Evolutionary conservation across 169 alveolate species (phyloP).

Genomic region (Eimeria falciformis): DNA sequence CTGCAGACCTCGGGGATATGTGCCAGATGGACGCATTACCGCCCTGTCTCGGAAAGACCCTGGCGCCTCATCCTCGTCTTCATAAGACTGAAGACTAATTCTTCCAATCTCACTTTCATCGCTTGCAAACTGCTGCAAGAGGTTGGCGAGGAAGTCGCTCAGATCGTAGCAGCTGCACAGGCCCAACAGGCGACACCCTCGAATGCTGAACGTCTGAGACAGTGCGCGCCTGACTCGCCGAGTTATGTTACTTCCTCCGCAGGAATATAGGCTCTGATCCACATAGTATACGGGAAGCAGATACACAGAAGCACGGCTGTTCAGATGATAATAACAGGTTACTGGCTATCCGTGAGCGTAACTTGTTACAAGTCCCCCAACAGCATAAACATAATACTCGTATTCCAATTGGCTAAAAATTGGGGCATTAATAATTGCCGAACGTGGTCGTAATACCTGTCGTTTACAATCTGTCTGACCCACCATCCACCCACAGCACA

Average conservation of each 20-base stretch:
- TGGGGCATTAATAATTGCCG: neutral
- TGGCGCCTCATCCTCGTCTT: neutral
- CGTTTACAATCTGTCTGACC: neutral
- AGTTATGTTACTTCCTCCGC: slow-evolving; percentile 83
- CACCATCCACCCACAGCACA: too few relatives aligned
- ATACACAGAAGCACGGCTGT: neutral
- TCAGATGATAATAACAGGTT: too few relatives aligned
- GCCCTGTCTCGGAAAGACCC: neutral
- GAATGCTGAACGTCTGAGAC: slow-evolving; percentile 76
- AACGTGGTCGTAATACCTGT: neutral
- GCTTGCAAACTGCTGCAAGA: slow-evolving; percentile 76
- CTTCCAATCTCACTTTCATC: slow-evolving; percentile 55
- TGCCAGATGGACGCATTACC: neutral
- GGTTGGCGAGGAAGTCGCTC: slow-evolving; percentile 81
- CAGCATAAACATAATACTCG: too few relatives aligned
- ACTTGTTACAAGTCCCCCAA: too few relatives aligned
- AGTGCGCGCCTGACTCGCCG: slow-evolving; percentile 76
- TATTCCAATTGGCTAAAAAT: too few relatives aligned
- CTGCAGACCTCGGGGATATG: neutral
- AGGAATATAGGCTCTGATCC: slow-evolving; percentile 72
- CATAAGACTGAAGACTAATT: neutral
- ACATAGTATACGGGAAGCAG: neutral
- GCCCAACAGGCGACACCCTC: slow-evolving; percentile 81
- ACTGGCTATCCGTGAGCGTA: too few relatives aligned
- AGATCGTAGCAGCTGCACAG: slow-evolving; percentile 83